Evolutionary conservation across 176 grass and related monocot genomes (phyloP).

Genomic region (Avena sativa): DNA sequence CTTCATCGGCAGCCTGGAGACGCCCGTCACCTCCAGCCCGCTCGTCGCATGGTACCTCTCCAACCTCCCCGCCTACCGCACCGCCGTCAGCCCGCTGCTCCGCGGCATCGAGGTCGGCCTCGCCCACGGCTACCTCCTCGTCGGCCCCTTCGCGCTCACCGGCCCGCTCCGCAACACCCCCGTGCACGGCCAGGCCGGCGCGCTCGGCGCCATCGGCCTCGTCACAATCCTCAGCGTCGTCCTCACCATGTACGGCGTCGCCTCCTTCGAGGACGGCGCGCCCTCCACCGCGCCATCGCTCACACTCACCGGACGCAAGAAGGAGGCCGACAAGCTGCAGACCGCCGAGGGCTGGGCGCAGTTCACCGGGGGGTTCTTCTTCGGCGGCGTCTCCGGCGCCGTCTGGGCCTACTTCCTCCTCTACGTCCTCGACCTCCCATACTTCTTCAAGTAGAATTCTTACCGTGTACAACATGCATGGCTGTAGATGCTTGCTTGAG

Average conservation of each 20-base stretch:
- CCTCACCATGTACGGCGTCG: conserved; percentile 88
- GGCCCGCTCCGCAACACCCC: conserved; percentile 95
- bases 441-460: conserved; percentile 86
- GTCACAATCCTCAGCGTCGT: conserved; percentile 90
- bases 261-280: conserved; percentile 77
- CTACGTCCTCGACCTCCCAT: conserved; percentile 96
- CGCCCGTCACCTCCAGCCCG: conserved; percentile 88
- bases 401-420: conserved; percentile 95
- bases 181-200: conserved; percentile 72
- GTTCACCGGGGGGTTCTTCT: conserved; percentile 95
- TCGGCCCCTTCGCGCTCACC: conserved; percentile 87
- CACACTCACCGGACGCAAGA: conserved; percentile 89
- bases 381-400: conserved; percentile 86
- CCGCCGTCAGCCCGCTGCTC: conserved; percentile 91
- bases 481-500: conserved; percentile 5
- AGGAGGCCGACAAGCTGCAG: conserved; percentile 96
- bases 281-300: conserved; percentile 78
- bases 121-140: conserved; percentile 92
- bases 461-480: not conserved
- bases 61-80: conserved; percentile 97
- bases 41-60: conserved; percentile 94
- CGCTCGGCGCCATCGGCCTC: conserved; percentile 73
- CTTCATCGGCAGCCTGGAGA: conserved; percentile 92
- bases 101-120: conserved; percentile 91
- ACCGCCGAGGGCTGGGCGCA: conserved; percentile 89